Conservation (phyloP, 2,329 filamentous ascomycete genomes). For the Hymenoscyphus occultus region DNA sequence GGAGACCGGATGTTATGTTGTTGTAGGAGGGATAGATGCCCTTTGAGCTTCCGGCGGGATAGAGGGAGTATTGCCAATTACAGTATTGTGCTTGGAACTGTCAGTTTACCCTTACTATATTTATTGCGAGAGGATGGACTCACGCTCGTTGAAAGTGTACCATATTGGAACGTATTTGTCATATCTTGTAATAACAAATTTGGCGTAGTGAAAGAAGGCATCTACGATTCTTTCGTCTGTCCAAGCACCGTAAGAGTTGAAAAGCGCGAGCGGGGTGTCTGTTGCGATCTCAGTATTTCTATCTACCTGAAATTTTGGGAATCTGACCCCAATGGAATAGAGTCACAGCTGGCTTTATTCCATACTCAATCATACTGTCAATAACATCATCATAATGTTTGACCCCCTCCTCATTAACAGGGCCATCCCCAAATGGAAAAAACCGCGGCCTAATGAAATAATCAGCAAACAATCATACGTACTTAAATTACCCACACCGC, state of each 20-base stretch:
- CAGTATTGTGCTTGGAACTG: constrained; percentile 40
- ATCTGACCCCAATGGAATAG: constrained; percentile 43
- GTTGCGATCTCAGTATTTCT: constrained; percentile 4
- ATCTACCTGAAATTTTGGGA: not conserved
- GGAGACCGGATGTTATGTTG: constrained; percentile 39
- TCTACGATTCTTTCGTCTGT: constrained; percentile 48
- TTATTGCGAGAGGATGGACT: constrained; percentile 25
- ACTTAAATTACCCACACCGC: not conserved
- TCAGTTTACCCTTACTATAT: not conserved
- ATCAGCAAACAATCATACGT: constrained; percentile 36
- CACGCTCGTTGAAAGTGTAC: constrained; percentile 55
- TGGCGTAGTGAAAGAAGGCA: constrained; percentile 52
- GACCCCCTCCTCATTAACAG: constrained; percentile 49
- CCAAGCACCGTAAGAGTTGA: constrained; percentile 44
- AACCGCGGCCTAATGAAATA: constrained; percentile 50
- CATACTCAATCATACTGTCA: constrained; percentile 47
- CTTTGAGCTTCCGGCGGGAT: constrained; percentile 40
- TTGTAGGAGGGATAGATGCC: constrained; percentile 45
- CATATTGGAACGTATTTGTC: constrained; percentile 50
- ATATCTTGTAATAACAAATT: constrained; percentile 50
- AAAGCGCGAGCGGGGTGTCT: constrained; percentile 36
- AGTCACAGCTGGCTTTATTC: constrained; percentile 48
- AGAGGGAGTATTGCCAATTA: constrained; percentile 46
- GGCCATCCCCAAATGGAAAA: constrained; percentile 50
- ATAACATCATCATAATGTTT: constrained; percentile 55